Evolutionary conservation across 2,329 filamentous ascomycete species (phyloP).

Genomic region (Cytospora mali): DNA sequence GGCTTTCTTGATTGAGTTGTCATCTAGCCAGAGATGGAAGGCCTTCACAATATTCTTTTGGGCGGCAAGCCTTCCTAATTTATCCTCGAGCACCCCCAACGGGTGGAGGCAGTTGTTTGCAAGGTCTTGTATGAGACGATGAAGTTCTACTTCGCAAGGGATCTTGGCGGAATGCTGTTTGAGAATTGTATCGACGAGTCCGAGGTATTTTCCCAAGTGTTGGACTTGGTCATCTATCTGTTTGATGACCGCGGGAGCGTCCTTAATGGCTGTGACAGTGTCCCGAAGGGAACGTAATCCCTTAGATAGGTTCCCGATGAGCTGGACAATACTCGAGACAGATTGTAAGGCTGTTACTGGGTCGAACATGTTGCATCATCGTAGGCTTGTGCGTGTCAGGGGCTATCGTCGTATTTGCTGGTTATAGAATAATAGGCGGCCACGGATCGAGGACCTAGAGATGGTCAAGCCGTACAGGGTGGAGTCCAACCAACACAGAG

Average conservation of each 20-base stretch:
- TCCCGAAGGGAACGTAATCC: constrained; percentile 6
- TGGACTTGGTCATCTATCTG: constrained; percentile 7
- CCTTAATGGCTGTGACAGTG: constrained; percentile 13
- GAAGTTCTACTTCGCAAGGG: constrained; percentile 7
- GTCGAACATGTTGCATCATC: constrained; percentile 3
- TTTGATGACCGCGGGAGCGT: background rate
- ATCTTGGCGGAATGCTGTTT: background rate
- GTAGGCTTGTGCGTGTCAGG: background rate
- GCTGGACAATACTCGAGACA: constrained; percentile 15
- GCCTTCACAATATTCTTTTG: constrained; percentile 4
- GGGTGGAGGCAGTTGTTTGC: constrained; percentile 9
- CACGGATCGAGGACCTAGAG: background rate
- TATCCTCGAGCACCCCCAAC: background rate
- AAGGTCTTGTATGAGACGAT: constrained; percentile 11
- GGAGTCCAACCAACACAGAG: background rate
- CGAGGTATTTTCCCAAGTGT: background rate
- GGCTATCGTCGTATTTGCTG: background rate
- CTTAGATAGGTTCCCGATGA: constrained; percentile 2
- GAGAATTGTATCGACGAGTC: constrained; percentile 8
- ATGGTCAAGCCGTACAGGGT: background rate
- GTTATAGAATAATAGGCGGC: background rate
- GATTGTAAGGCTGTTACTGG: constrained; percentile 2
- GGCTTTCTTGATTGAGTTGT: constrained; percentile 9
- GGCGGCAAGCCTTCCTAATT: background rate
- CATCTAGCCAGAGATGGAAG: constrained; percentile 7